Evolutionary conservation across 805 yeast species (phyloP).

Genomic region (Candida loeiensis): DNA sequence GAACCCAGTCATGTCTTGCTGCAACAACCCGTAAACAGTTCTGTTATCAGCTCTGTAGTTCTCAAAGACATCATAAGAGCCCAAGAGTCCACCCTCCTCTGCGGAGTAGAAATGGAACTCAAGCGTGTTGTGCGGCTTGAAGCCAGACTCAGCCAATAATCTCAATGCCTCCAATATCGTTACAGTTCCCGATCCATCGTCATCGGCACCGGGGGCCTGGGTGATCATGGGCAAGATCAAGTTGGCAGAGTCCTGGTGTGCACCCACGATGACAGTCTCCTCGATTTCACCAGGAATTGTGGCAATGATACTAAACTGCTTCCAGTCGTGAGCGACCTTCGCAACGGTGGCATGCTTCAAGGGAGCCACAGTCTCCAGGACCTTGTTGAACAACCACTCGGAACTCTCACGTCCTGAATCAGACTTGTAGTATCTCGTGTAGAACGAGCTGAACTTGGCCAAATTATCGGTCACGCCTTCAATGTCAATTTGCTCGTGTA

Average conservation of each 20-base stretch:
- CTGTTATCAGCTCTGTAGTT: constrained; percentile 43
- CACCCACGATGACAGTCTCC: constrained; percentile 71
- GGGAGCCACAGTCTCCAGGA: constrained; percentile 38
- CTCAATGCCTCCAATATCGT: constrained; percentile 75
- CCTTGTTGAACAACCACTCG: constrained; percentile 57
- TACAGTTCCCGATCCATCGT: constrained; percentile 85
- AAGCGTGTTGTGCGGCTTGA: constrained; percentile 63
- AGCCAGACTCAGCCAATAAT: constrained; percentile 35
- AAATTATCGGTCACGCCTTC: constrained; percentile 50
- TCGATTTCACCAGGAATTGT: constrained; percentile 49
- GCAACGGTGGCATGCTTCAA: constrained; percentile 32
- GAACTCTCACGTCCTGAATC: constrained; percentile 69
- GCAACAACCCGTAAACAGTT: constrained; percentile 77
- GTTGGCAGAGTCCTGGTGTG: constrained; percentile 86
- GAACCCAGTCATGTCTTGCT: constrained; percentile 93
- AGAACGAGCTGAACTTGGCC: constrained; percentile 63
- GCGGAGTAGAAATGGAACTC: constrained; percentile 96
- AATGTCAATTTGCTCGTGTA: constrained; percentile 45
- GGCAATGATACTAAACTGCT: constrained; percentile 72
- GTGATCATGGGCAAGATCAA: constrained; percentile 63
- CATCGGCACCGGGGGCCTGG: constrained; percentile 93
- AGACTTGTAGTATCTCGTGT: constrained; percentile 73
- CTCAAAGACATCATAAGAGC: constrained; percentile 75
- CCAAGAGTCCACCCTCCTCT: constrained; percentile 89
- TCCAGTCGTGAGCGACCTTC: constrained; percentile 69